A percentile compares a stretch with the other conserved stretches of the same genome.
Evolutionary conservation across 202 grass and related monocot species (phyloP).

Genomic region (Setaria italica): DNA sequence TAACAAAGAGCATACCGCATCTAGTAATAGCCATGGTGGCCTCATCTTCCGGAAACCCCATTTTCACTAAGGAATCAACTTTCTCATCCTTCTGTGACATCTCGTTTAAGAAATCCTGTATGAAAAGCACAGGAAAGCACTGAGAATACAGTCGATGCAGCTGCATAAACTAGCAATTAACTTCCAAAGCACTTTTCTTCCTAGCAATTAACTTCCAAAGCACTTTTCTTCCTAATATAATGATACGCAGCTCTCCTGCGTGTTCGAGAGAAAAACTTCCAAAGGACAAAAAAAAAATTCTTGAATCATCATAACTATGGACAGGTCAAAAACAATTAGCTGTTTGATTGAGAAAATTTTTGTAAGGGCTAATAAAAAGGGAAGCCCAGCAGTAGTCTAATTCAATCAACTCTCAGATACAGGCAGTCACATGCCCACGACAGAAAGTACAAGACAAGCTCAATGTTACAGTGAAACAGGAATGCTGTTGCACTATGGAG

Average conservation of each 20-base stretch:
- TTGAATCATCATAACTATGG: slow-evolving; percentile 7
- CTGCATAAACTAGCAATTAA: background rate
- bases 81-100: slow-evolving; percentile 63
- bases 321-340: background rate
- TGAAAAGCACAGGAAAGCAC: slow-evolving; percentile 23
- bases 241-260: too few species aligned
- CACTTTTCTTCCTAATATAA: too few species aligned
- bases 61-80: slow-evolving; percentile 59
- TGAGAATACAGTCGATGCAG: slow-evolving; percentile 5
- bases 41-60: slow-evolving; percentile 76
- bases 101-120: slow-evolving; percentile 71
- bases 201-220: too few species aligned
- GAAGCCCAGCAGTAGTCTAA: background rate
- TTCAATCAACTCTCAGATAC: background rate
- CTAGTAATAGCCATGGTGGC: slow-evolving; percentile 63
- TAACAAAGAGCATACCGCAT: slow-evolving; percentile 72
- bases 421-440: slow-evolving; percentile 5
- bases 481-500: background rate
- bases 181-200: background rate
- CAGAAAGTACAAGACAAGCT: background rate
- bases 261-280: background rate
- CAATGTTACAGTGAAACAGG: background rate
- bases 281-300: slow-evolving; percentile 11
- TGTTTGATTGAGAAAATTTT: background rate
- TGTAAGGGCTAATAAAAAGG: background rate